A percentile compares a stretch with the other conserved stretches of the same genome.
phyloP scores from a whole-genome alignment of 768 basidiomycete species.

The Trametopsis cervina region DNA sequence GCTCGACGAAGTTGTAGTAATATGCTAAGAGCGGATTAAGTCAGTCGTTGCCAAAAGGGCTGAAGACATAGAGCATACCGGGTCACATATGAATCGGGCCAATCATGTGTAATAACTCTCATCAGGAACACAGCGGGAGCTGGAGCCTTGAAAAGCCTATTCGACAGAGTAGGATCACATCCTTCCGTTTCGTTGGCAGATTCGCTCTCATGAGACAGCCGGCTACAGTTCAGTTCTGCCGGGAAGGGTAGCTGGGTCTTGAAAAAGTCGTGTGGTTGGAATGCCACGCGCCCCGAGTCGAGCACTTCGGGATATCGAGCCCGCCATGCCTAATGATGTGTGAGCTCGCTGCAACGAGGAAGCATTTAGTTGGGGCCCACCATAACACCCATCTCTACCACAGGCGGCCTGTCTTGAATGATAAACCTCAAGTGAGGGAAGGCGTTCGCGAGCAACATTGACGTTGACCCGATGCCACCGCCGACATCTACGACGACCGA shows the following conservation, averaged over 20 bases:
- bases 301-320: constrained; percentile 52
- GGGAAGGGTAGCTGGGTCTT: constrained; percentile 44
- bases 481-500: constrained; percentile 61
- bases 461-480: constrained; percentile 56
- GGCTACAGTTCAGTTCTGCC: not conserved
- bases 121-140: constrained; percentile 61
- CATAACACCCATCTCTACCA: constrained; percentile 41
- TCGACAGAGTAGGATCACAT: too few relatives aligned
- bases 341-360: not conserved
- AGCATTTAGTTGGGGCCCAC: constrained; percentile 11
- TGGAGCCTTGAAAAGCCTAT: too few relatives aligned
- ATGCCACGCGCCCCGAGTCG: constrained; percentile 42
- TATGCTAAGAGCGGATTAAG: constrained; percentile 23
- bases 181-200: not conserved
- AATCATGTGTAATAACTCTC: constrained; percentile 71
- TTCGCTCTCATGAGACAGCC: not conserved
- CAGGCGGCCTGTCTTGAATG: constrained; percentile 55
- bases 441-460: constrained; percentile 35
- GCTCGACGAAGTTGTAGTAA: constrained; percentile 37
- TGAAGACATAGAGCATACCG: constrained; percentile 11
- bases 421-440: constrained; percentile 40
- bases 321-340: constrained; percentile 45
- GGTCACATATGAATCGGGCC: constrained; percentile 50
- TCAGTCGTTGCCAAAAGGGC: not conserved
- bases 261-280: constrained; percentile 78